Conservation (phyloP, 1,284 basidiomycete genomes). For the Cystobasidium sp. region DNA sequence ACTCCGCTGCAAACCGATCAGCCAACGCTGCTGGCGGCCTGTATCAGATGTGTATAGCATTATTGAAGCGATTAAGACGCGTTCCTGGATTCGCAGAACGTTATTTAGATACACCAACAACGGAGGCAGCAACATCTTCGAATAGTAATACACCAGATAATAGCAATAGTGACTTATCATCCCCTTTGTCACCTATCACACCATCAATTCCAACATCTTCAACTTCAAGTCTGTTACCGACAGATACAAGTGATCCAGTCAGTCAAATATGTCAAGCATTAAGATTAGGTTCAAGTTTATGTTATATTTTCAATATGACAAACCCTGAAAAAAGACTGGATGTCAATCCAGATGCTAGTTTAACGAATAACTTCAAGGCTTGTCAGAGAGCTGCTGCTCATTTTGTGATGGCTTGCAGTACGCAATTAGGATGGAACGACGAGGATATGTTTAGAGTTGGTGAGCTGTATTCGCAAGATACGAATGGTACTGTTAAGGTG, state of each 20-base stretch:
- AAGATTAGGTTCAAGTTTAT: conserved; percentile 88
- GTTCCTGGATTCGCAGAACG: conserved; percentile 56
- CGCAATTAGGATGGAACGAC: conserved; percentile 60
- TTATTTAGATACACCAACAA: conserved; percentile 45
- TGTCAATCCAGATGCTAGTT: conserved; percentile 68
- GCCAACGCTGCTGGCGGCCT: conserved; percentile 54
- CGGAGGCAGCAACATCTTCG: neutral
- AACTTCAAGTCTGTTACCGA: conserved; percentile 10
- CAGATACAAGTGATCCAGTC: conserved; percentile 63
- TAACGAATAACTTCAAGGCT: conserved; percentile 76
- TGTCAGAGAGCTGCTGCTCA: conserved; percentile 64
- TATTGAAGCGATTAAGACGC: conserved; percentile 57
- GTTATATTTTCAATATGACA: conserved; percentile 90
- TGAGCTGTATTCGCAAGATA: conserved; percentile 78
- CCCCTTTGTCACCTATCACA: conserved; percentile 31
- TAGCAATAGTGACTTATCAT: neutral
- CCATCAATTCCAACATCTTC: conserved; percentile 6
- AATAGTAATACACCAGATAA: neutral
- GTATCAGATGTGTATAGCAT: conserved; percentile 58
- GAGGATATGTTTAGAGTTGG: conserved; percentile 68
- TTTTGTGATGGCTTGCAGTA: conserved; percentile 62
- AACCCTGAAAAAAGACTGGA: conserved; percentile 62
- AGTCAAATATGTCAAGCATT: conserved; percentile 93
- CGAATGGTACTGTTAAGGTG: conserved; percentile 94
- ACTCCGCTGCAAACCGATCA: conserved; percentile 27